Evolutionary conservation across 2,329 filamentous ascomycete species (phyloP).

Genomic region (Metarhizium rileyi): DNA sequence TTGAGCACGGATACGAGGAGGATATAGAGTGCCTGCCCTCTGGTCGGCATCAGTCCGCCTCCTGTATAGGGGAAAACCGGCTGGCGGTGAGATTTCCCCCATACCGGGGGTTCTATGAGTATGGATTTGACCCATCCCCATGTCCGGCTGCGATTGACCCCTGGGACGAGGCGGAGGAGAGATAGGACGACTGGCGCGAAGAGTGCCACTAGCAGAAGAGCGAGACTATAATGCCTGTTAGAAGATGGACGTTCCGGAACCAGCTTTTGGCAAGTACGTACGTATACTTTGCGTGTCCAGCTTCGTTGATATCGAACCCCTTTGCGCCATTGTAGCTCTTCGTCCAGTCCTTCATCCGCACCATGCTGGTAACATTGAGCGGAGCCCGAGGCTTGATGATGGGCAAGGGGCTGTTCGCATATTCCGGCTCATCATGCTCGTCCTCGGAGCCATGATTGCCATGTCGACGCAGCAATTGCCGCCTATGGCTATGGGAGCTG

Average conservation of each 20-base stretch:
- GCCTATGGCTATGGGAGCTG: neutral
- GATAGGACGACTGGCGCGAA: constrained; percentile 22
- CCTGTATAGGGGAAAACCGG: constrained; percentile 14
- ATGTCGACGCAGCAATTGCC: neutral
- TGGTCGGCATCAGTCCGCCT: constrained; percentile 22
- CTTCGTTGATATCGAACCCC: constrained; percentile 39
- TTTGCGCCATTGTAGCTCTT: constrained; percentile 40
- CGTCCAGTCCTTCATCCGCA: constrained; percentile 19
- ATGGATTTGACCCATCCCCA: constrained; percentile 21
- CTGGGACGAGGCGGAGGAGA: constrained; percentile 24
- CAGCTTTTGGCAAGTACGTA: constrained; percentile 5
- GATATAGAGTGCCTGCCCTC: constrained; percentile 26
- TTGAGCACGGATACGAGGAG: constrained; percentile 24
- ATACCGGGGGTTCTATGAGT: constrained; percentile 21
- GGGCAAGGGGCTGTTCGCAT: constrained; percentile 13
- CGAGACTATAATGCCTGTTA: constrained; percentile 8
- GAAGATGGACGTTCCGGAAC: neutral
- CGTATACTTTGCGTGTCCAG: constrained; percentile 15
- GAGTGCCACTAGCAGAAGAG: constrained; percentile 20
- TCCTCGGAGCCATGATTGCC: neutral
- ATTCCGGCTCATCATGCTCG: neutral
- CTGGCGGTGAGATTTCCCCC: constrained; percentile 22
- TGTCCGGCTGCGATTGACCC: constrained; percentile 13
- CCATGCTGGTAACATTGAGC: constrained; percentile 23
- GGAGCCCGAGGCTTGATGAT: constrained; percentile 14